Base-by-base conservation (phyloP, 2,329 filamentous ascomycete species). In the Tolypocladium album region DNA sequence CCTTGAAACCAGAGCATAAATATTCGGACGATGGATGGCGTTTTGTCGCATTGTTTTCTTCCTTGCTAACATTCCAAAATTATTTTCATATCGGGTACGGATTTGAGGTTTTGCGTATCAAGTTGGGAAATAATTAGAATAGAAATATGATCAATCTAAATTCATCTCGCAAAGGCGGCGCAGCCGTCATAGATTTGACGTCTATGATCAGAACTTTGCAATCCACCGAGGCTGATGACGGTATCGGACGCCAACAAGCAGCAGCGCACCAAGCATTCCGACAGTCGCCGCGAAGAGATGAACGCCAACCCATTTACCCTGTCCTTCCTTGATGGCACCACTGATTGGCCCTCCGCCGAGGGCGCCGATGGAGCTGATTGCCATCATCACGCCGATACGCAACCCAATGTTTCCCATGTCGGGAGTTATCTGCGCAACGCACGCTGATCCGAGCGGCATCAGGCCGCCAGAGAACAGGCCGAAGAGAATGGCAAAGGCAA, bases 301-400 rank as follows among this genome's bases (percentile, higher is more conserved):
- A 11, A 64, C 61, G 5, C 47, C 60, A 13, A 60, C 6, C 65
- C 64, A 67, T 7, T 36, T 60, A 2, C 11, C n/a, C 3, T 34
- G 39, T 13, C 36, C 45, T 24, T 65, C 63, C 22, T 64, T 60
- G 45, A 69, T 61, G 22, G 59, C 58, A 1, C 66, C 67, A 20
- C 63, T 62, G 43, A 68, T 56, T 1, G 69, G 68, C 3, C 66
- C 67, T 2, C 65, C 67, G 1, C 62, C 63, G 7, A 71, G 61
- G 17, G 66, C 64, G 31, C 68, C 68, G 3, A 67, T 43, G 0
- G 69, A 68, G 55, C 67, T 67, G 36, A 70, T 53, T 13, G 67
- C 68, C 69, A 72, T 72, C 69, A 70, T 69, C 57, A 64, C 59
- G n/a, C 70, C 69, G 13, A 71, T 68, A 9, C 69, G 68, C 15